phyloP scores from a whole-genome alignment of 495 filamentous ascomycete genomes.

The Neurospora africana region DNA sequence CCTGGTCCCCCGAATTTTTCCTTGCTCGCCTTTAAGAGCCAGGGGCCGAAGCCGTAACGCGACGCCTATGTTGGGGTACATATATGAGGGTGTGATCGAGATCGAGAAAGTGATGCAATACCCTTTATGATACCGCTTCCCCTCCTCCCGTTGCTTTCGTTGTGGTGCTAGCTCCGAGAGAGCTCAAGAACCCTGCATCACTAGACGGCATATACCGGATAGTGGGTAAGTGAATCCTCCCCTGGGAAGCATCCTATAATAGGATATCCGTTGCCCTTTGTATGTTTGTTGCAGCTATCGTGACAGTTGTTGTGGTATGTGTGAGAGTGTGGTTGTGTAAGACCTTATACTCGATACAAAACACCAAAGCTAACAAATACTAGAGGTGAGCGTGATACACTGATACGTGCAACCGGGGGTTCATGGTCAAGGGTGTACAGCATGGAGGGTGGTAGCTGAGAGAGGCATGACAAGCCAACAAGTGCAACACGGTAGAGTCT shows the following conservation, averaged over 20 bases:
- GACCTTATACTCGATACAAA: neutral
- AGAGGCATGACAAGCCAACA: neutral
- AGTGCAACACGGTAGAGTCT: neutral
- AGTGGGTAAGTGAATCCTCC: neutral
- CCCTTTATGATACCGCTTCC: neutral
- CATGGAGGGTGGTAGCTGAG: neutral
- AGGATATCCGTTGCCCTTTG: neutral
- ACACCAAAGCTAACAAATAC: neutral
- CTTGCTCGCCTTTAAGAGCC: neutral
- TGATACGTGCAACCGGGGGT: neutral
- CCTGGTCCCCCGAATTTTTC: neutral
- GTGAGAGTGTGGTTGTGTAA: neutral
- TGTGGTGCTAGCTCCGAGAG: neutral
- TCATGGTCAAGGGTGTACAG: neutral
- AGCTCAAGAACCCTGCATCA: neutral
- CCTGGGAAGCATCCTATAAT: neutral
- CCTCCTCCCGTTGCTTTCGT: neutral
- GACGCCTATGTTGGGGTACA: neutral
- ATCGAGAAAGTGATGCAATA: neutral
- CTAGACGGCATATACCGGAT: neutral
- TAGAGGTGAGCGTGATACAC: neutral
- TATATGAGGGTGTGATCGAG: neutral
- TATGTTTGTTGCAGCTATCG: neutral
- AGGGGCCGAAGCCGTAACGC: neutral
- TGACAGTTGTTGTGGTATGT: neutral